Evolutionary conservation across 257 asterid species (phyloP), one percentile per base, ranked within the genome.

Genomic region (Cordia subcordata): DNA sequence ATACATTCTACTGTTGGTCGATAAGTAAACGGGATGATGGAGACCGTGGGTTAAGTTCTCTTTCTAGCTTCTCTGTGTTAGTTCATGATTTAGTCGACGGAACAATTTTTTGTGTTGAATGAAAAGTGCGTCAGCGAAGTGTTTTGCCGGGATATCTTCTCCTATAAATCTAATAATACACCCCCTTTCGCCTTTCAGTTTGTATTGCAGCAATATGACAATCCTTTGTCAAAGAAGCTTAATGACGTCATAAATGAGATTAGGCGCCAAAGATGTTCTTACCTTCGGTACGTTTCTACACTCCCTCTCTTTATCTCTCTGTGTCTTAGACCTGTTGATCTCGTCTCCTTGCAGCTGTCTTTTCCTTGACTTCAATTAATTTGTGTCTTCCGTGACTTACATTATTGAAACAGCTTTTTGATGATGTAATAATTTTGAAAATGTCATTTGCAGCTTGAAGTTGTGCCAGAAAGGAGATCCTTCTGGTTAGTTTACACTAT

Each of bases 381-480:
- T 21, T 68, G 37, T 32, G 42, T 19, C 62, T 71, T 54, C 46
- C 37, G 17, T 51, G 5, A 53, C 21, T 23, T 61, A 49, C 44
- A 37, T 56, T 58, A 27, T 58, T n/a, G 60, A 20, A 19, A 20
- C 10, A 16, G 13, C 23, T 20, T 53, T 23, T n/a, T n/a, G n/a
- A n/a, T 53, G 17, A 20, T 47, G 9, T 57, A 61, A 58, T 57
- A 71, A 11, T 60, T 60, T 53, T 56, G 16, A 35, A 19, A 61
- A 57, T 64, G 53, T 50, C 55, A 58, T 65, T 70, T 75, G 77
- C 96, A 93, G 99, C 81, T 72, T 89, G 75, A 84, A 75, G 65
- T 78, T 93, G 63, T 93, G 99, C 91, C 86, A 72, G 76, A 89
- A 93, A 74, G 96, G 94, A 4, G 99, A 93, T 53, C 70, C 96